These are phyloP conservation scores for Dictyostelium brefeldianum DNA, from an alignment of 78 protist species.

Conservation along the genomic window DNA sequence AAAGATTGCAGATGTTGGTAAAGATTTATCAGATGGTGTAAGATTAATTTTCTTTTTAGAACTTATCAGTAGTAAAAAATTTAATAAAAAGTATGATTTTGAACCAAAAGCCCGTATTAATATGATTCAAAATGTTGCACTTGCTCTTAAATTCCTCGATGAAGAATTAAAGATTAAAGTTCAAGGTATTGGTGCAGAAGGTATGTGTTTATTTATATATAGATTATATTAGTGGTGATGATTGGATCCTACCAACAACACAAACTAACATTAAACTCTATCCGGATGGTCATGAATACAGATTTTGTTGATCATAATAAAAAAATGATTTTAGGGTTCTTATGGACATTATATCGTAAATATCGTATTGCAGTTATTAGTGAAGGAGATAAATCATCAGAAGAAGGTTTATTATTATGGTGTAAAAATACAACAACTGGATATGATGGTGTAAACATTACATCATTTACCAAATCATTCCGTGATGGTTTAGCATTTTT, in stretches of 20 bases:
- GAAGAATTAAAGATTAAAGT: conserved; percentile 76
- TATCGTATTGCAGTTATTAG: conserved; percentile 81
- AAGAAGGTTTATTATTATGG: conserved; percentile 79
- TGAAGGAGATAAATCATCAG: conserved; percentile 77
- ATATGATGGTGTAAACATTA: conserved; percentile 60
- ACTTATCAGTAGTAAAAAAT: conserved; percentile 42
- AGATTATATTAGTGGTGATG: no score
- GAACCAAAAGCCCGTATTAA: conserved; percentile 74
- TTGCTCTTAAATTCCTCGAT: conserved; percentile 67
- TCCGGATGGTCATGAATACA: no score
- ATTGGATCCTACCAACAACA: no score
- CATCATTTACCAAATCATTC: conserved; percentile 65
- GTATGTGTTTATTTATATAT: no score
- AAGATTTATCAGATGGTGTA: conserved; percentile 71
- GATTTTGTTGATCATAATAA: conserved; percentile 78
- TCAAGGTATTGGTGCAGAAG: conserved; percentile 84
- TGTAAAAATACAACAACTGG: conserved; percentile 58
- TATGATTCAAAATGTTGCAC: conserved; percentile 53
- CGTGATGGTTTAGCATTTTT: conserved; percentile 77
- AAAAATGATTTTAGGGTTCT: conserved; percentile 81
- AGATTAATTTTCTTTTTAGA: conserved; percentile 68
- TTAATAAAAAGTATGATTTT: conserved; percentile 50
- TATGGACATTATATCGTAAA: conserved; percentile 81
- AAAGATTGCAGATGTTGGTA: conserved; percentile 49
- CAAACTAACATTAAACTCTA: no score